phyloP scores from a whole-genome alignment of 345 rosid species.

The Populus simonii region DNA sequence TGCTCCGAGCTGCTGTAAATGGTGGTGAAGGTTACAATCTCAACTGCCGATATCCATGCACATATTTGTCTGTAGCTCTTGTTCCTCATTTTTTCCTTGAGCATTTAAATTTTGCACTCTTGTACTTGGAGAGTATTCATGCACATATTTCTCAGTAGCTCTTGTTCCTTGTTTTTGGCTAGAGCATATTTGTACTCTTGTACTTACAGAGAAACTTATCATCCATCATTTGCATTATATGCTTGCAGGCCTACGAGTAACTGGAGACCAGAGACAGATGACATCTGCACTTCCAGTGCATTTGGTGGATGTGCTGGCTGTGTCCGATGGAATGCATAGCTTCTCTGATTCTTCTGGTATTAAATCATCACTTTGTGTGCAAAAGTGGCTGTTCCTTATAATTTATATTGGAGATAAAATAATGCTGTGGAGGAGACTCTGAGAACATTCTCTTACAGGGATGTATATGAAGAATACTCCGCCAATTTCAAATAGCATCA shows the following conservation, averaged over 20 bases:
- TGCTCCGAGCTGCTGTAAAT: constrained; percentile 77
- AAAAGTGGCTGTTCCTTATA: background rate
- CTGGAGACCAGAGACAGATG: constrained; percentile 81
- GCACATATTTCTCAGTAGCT: background rate
- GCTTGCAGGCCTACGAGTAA: constrained; percentile 61
- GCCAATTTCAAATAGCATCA: constrained; percentile 49
- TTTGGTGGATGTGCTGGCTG: constrained; percentile 65
- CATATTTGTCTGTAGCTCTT: background rate
- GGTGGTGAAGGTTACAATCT: constrained; percentile 57
- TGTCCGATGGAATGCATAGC: constrained; percentile 51
- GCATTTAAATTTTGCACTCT: constrained; percentile 5
- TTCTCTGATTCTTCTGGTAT: constrained; percentile 63
- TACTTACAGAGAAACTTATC: background rate
- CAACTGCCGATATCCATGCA: background rate
- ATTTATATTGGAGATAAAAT: background rate
- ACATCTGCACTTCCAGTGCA: constrained; percentile 80
- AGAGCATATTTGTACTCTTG: constrained; percentile 7
- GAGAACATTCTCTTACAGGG: constrained; percentile 41
- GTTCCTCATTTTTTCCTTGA: background rate
- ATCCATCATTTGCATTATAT: constrained; percentile 5
- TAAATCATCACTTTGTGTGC: constrained; percentile 5
- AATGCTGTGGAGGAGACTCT: constrained; percentile 1
- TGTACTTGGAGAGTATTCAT: background rate
- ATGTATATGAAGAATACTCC: constrained; percentile 61
- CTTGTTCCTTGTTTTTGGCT: background rate